Percentiles rank a stretch among this genome's conserved stretches.
These are phyloP conservation scores for Coniochaeta pulveracea DNA, from an alignment of 2,329 filamentous ascomycete genomes.

Conservation along the genomic window DNA sequence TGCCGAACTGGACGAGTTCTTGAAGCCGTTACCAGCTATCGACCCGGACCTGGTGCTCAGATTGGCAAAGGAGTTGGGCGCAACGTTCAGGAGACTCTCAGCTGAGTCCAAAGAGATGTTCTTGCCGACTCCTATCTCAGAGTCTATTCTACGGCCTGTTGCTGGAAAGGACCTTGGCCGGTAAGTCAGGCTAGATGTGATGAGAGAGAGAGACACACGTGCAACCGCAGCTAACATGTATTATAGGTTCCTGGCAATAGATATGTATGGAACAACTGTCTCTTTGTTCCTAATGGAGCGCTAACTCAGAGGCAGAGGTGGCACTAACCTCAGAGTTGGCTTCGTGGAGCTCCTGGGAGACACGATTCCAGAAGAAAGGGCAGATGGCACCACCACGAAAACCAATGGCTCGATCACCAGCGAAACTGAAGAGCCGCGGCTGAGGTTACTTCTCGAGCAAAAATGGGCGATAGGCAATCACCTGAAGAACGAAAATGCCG, in stretches of 20 bases:
- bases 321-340: constrained; percentile 57
- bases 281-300: constrained; percentile 17
- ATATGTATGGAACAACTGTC: constrained; percentile 40
- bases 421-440: constrained; percentile 10
- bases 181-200: constrained; percentile 23
- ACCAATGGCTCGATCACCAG: constrained; percentile 10
- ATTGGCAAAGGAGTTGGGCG: constrained; percentile 34
- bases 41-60: constrained; percentile 30
- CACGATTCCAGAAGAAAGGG: too few relatives aligned
- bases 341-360: constrained; percentile 48
- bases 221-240: constrained; percentile 1
- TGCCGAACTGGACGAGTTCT: constrained; percentile 27
- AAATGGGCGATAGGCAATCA: constrained; percentile 66
- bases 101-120: constrained; percentile 44
- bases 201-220: neutral
- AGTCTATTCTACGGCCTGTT: constrained; percentile 41
- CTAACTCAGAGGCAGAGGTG: constrained; percentile 35
- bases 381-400: constrained; percentile 10
- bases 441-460: constrained; percentile 52
- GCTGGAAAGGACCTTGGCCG: constrained; percentile 28
- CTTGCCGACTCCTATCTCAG: constrained; percentile 48
- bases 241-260: constrained; percentile 47
- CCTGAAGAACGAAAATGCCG: constrained; percentile 62
- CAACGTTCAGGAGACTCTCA: constrained; percentile 37
- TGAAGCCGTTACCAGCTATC: constrained; percentile 38